Conservation (phyloP, 257 asterid genomes). For the Ajuga chamaepitys region DNA sequence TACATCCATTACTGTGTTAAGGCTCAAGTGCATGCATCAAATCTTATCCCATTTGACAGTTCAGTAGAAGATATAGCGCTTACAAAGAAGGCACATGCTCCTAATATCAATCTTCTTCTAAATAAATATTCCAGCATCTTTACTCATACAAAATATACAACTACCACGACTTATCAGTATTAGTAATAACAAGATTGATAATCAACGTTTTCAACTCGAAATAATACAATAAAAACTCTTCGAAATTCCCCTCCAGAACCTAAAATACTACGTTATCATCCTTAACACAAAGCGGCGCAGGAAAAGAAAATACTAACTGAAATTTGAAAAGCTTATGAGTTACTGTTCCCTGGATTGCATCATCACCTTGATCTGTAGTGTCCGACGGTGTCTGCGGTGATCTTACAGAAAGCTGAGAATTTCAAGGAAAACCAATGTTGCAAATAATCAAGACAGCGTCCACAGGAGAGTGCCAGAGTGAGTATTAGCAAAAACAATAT, state of each 20-base stretch:
- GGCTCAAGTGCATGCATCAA: slow-evolving; percentile 1
- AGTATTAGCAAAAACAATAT: neutral
- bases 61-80: neutral
- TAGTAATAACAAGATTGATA: slow-evolving; percentile 1
- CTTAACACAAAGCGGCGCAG: neutral
- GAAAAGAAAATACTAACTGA: slow-evolving; percentile 17
- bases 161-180: neutral
- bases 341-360: slow-evolving; percentile 27
- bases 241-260: neutral
- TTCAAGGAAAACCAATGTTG: slow-evolving; percentile 19
- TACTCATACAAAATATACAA: neutral
- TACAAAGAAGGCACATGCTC: neutral
- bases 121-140: neutral
- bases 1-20: neutral
- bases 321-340: slow-evolving; percentile 24
- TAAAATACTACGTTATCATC: neutral
- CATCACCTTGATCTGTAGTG: slow-evolving; percentile 84
- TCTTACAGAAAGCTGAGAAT: slow-evolving; percentile 67
- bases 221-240: neutral
- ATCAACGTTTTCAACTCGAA: neutral
- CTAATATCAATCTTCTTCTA: neutral
- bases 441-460: slow-evolving; percentile 10
- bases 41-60: neutral
- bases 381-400: slow-evolving; percentile 54
- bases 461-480: neutral